Conservation (phyloP, 345 rosid genomes). For the Eucalyptus erythrocorys region DNA sequence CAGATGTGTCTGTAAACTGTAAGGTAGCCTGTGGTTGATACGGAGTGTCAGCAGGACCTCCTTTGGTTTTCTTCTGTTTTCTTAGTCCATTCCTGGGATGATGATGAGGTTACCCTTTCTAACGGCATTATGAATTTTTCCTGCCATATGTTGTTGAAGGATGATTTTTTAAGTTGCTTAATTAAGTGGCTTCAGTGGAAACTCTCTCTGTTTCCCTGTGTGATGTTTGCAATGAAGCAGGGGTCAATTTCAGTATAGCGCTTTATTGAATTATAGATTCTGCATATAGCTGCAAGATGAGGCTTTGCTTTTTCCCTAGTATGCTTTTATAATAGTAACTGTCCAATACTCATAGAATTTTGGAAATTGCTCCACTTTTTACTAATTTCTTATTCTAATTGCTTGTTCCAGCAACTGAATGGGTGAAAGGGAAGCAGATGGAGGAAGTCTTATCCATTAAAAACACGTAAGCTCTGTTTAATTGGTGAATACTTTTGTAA, state of each 20-base stretch:
- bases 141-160: background rate
- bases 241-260: background rate
- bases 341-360: background rate
- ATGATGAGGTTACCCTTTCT: background rate
- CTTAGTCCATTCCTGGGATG: background rate
- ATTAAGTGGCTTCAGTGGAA: background rate
- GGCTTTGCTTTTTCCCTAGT: background rate
- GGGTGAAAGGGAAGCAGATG: slow-evolving; percentile 97
- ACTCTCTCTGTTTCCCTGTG: background rate
- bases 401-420: slow-evolving; percentile 66
- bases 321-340: background rate
- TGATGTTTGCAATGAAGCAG: background rate
- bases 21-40: background rate
- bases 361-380: background rate
- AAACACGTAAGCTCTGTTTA: slow-evolving; percentile 58
- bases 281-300: background rate
- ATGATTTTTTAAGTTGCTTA: background rate
- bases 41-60: background rate
- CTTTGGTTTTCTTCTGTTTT: background rate
- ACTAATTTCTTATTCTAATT: background rate
- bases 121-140: background rate
- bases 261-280: background rate
- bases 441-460: slow-evolving; percentile 85
- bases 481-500: background rate
- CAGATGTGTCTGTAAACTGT: background rate